A percentile compares a stretch with the other conserved stretches of the same genome.
Conservation (phyloP, 441 rosid species). For the Hura crepitans region DNA sequence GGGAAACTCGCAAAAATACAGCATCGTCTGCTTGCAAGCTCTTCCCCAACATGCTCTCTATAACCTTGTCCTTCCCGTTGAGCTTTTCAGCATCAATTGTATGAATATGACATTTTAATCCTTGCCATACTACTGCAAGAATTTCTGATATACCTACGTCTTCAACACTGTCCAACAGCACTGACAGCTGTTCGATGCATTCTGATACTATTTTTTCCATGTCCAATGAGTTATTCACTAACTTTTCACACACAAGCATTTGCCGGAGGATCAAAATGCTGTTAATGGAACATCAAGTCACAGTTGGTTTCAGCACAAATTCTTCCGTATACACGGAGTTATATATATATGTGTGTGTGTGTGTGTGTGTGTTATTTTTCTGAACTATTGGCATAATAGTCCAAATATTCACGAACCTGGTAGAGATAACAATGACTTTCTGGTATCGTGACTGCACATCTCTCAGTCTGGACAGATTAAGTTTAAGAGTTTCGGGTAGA, state of each 20-base stretch:
- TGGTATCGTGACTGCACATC: slow-evolving; percentile 64
- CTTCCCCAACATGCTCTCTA: slow-evolving; percentile 55
- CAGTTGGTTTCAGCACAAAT: background rate
- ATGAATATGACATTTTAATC: slow-evolving; percentile 30
- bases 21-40: slow-evolving; percentile 63
- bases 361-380: too few species aligned
- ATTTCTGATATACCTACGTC: slow-evolving; percentile 55
- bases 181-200: slow-evolving; percentile 34
- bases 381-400: background rate
- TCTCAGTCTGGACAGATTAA: slow-evolving; percentile 57
- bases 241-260: slow-evolving; percentile 43
- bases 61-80: slow-evolving; percentile 43
- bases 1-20: slow-evolving; percentile 57
- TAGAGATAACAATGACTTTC: slow-evolving; percentile 60
- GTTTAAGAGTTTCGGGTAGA: slow-evolving; percentile 63
- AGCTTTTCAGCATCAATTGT: slow-evolving; percentile 28
- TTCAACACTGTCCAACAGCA: slow-evolving; percentile 40
- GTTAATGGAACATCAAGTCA: slow-evolving; percentile 19
- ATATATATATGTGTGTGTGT: background rate
- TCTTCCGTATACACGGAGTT: background rate
- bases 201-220: slow-evolving; percentile 46
- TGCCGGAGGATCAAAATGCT: slow-evolving; percentile 74
- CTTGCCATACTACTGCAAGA: slow-evolving; percentile 36
- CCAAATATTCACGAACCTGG: slow-evolving; percentile 38
- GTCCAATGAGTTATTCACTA: slow-evolving; percentile 37